A percentile compares a stretch with the other conserved stretches of the same genome.
Evolutionary conservation across 2,329 filamentous ascomycete genomes (phyloP).

Genomic region (Paramyrothecium roridum): DNA sequence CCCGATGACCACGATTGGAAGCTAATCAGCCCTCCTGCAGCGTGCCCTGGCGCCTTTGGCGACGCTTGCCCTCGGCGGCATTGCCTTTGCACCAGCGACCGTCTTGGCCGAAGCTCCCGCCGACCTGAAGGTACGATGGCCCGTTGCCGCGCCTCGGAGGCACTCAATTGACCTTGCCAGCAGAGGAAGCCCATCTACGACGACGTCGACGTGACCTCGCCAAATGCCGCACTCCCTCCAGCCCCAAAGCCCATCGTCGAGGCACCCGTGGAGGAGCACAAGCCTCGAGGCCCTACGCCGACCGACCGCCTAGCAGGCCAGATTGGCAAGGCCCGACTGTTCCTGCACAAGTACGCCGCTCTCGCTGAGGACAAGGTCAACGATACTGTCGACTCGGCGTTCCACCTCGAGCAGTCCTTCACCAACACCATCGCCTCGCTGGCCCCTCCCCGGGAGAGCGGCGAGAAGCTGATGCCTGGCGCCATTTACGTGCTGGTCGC

Average conservation of each 20-base stretch:
- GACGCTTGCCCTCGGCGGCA: constrained; percentile 44
- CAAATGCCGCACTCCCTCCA: constrained; percentile 25
- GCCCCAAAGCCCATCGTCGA: constrained; percentile 11
- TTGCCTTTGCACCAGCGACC: constrained; percentile 44
- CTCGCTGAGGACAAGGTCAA: constrained; percentile 81
- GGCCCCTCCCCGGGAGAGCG: constrained; percentile 78
- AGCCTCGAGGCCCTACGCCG: constrained; percentile 62
- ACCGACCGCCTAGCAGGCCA: constrained; percentile 86
- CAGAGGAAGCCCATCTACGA: constrained; percentile 78
- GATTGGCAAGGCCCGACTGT: constrained; percentile 75
- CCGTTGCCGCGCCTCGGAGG: background rate
- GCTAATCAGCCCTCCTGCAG: constrained; percentile 34
- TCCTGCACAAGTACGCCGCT: constrained; percentile 73
- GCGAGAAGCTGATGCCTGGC: constrained; percentile 87
- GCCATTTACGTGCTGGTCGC: constrained; percentile 89
- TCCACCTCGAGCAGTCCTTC: constrained; percentile 84
- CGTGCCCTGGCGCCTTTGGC: constrained; percentile 52
- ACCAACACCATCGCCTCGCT: constrained; percentile 85
- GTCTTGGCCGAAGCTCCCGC: constrained; percentile 50
- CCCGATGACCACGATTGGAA: constrained; percentile 11
- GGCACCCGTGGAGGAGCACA: constrained; percentile 28
- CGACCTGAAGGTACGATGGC: constrained; percentile 23
- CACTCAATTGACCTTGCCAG: constrained; percentile 3
- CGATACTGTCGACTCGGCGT: constrained; percentile 72
- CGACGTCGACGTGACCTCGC: constrained; percentile 49